Conservation (phyloP, 192 early-diverging fungal species). For the Coemansia sp. region DNA sequence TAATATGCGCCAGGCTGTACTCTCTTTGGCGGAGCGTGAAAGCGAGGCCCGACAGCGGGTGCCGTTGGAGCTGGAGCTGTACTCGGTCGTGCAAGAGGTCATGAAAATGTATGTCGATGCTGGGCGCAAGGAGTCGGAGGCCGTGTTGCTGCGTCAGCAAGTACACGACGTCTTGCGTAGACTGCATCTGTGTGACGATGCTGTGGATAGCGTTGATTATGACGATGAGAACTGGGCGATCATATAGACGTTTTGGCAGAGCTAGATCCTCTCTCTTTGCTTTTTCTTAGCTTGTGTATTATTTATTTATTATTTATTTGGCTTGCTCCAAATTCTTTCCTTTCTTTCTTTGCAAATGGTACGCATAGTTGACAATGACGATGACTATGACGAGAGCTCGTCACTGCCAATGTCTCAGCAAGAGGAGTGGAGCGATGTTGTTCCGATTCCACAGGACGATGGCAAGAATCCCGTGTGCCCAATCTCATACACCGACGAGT, state of each 20-base stretch:
- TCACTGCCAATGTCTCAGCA: conserved; percentile 33
- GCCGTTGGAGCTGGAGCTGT: conserved; percentile 41
- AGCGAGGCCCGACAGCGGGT: conserved; percentile 15
- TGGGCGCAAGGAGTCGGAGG: conserved; percentile 11
- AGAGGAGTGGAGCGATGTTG: conserved; percentile 43
- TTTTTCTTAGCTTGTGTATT: background rate
- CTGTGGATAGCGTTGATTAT: conserved; percentile 38
- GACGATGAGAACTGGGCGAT: conserved; percentile 53
- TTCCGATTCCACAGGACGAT: conserved; percentile 48
- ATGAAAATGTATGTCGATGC: conserved; percentile 32
- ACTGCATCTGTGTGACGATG: conserved; percentile 52
- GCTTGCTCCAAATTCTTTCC: background rate
- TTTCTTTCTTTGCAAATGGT: conserved; percentile 8
- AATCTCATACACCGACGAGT: conserved; percentile 53
- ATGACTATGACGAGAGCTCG: background rate
- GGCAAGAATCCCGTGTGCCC: conserved; percentile 35
- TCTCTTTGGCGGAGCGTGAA: conserved; percentile 21
- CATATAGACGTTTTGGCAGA: conserved; percentile 6
- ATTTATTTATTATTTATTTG: background rate
- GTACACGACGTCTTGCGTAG: conserved; percentile 38
- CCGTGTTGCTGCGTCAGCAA: conserved; percentile 21
- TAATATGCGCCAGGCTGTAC: conserved; percentile 40
- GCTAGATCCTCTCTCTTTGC: background rate
- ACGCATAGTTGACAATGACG: background rate
- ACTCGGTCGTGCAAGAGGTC: conserved; percentile 33